Evolutionary conservation across 108 stramenopile genomes (phyloP), one percentile per base, ranked within the genome.

Genomic region (Schizochytrium sp.): DNA sequence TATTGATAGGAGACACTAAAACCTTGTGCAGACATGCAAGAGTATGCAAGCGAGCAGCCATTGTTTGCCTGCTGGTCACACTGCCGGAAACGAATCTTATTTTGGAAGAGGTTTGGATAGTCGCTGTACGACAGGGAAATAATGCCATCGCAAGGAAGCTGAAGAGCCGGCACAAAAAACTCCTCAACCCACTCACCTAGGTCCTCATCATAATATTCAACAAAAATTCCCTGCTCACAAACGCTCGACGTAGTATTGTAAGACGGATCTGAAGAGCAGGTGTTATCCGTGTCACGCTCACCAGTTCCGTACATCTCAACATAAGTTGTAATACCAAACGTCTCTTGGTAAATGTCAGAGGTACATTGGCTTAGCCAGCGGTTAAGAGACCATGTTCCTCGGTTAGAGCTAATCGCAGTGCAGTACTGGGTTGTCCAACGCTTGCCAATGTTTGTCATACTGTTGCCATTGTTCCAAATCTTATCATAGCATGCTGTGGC

Each of bases 241-340:
- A 28, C 28, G 28, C 40, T 40, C 4, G 19, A 17, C 17, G 50
- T 38, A 28, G 76, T 83, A 5, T n/a, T 55, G 76, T 83, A 83
- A n/a, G 76, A 13, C n/a, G 76, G 76, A 2, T 83, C 55, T 10
- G 5, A 40, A 38, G 38, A 38, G 47, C 76, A 83, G 1, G 76
- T 83, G 53, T 83, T 83, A 38, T 10, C 3, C 38, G 76, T 13
- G 64, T 69, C 44, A 38, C 44, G 12, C 64, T 49, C 53, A 40
- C 76, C 76, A 10, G 2, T 49, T 10, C 76, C 76, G 76, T 83
- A 83, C 50, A 13, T 83, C 50, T 83, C 76, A 8, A 83, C 76
- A 53, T 49, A 55, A 13, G 10, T 17, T 47, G 40, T 40, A 2
- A 55, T 49, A 28, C 76, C 76, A 28, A 55, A 49, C 50, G 76